Base-by-base conservation (phyloP, 2,329 filamentous ascomycete species). In the Pseudocercospora fijiensis region DNA sequence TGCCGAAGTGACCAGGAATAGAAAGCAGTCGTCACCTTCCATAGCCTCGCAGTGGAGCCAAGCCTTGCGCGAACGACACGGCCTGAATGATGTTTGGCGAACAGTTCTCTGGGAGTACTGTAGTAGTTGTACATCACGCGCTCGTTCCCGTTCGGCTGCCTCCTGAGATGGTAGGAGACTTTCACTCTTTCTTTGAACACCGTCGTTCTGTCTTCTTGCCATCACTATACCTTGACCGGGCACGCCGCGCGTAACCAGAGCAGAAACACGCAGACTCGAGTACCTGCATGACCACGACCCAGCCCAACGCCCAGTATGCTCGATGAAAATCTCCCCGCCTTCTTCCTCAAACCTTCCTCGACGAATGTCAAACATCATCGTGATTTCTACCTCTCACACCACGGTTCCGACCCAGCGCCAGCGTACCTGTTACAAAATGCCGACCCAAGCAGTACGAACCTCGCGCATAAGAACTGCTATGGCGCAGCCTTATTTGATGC, bases 401-500 rank as follows among this genome's bases (percentile, higher is more conserved):
- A 92, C 78, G 94, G 92, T 76, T 89, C 89, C 66, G 91, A 96
- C 43, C 90, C 91, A 0, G 80, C 85, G 22, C 87, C 92, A 11
- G 87, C 90, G 58, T 98, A 98, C 77, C 83, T 89, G n/a, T 81
- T 97, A 33, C 88, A 89, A 70, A 88, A 90, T 68, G 85, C 88
- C 65, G 88, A 95, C 73, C 90, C 92, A 1, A 66, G 70, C 18
- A 72, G 73, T 16, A 77, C 85, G n/a, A 79, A 86, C 7, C 85
- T 88, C 47, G 82, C 83, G 10, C 88, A 91, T 26, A 88, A 85
- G 74, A 95, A 94, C 78, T 90, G 90, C 76, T 99, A 97, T 77
- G 93, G 90, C 45, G 85, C 90, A 64, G 94, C 91, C 43, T 83
- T 98, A 2, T 90, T 90, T 77, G 94, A 98, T 75, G 88, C 91